Evolutionary conservation across 331 rosid species (phyloP).

Genomic region (Stylosanthes scabra): DNA sequence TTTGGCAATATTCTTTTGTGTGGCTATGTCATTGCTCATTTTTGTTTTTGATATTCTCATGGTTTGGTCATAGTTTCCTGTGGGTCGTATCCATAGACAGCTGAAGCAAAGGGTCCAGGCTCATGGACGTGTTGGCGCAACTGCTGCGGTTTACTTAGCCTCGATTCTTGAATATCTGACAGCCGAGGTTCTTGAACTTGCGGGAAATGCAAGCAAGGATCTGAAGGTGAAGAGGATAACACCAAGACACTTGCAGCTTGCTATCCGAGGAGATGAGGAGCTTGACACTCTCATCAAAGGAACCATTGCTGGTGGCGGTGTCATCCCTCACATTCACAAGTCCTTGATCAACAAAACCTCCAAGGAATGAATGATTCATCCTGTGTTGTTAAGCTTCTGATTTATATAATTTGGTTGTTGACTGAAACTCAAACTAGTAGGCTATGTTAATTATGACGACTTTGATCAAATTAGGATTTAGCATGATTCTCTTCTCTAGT

Average conservation of each 20-base stretch:
- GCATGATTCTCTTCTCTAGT: conserved; percentile 10
- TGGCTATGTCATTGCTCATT: too few species aligned
- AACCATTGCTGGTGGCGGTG: conserved; percentile 99
- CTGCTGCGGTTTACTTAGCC: conserved; percentile 94
- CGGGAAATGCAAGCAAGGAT: conserved; percentile 98
- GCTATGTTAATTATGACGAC: conserved; percentile 38
- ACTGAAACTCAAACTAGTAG: conserved; percentile 19
- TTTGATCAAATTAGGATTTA: conserved; percentile 28
- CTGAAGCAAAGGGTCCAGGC: too few species aligned
- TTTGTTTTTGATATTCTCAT: too few species aligned
- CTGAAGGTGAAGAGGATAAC: conserved; percentile 97
- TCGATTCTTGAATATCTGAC: conserved; percentile 95
- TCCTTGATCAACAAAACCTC: conserved; percentile 95
- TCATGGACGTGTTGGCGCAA: conserved; percentile 56
- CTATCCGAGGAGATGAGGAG: conserved; percentile 97
- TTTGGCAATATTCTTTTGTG: too few species aligned
- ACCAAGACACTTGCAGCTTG: conserved; percentile 94
- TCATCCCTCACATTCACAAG: conserved; percentile 97
- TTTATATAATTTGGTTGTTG: conserved; percentile 22
- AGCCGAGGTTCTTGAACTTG: conserved; percentile 94
- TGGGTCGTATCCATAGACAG: too few species aligned
- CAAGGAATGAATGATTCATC: conserved; percentile 50
- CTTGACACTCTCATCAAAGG: conserved; percentile 95
- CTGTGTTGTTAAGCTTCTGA: background rate
- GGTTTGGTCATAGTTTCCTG: conserved; percentile 71